These are phyloP conservation scores for Arachnomyces sp. DNA, from an alignment of 2,329 filamentous ascomycete species.

Conservation along the genomic window DNA sequence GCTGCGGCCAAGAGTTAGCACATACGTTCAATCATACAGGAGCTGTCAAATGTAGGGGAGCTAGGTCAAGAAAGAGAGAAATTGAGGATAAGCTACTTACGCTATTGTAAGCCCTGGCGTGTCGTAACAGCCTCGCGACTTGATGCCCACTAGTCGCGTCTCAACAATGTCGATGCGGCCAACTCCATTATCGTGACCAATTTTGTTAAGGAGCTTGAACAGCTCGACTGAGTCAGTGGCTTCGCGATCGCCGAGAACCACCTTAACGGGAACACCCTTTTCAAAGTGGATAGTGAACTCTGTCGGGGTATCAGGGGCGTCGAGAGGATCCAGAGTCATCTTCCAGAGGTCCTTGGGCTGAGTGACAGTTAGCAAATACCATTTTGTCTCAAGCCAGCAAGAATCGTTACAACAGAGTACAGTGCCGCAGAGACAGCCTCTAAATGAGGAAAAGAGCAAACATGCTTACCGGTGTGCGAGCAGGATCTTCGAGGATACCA, in stretches of 20 bases:
- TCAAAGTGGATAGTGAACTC: slow-evolving; percentile 66
- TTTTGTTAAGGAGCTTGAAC: slow-evolving; percentile 64
- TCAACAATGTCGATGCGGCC: slow-evolving; percentile 79
- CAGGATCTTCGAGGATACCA: slow-evolving; percentile 60
- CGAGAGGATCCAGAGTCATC: slow-evolving; percentile 56
- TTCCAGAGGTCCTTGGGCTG: no score
- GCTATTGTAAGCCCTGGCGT: no score
- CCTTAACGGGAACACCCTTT: slow-evolving; percentile 66
- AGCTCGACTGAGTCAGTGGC: slow-evolving; percentile 64
- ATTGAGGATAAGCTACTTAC: no score
- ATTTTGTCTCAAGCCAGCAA: no score
- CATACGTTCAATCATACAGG: no score
- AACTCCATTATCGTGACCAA: slow-evolving; percentile 65
- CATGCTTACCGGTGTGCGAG: slow-evolving; percentile 52
- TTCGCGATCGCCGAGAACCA: slow-evolving; percentile 53
- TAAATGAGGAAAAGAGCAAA: no score
- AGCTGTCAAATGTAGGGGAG: slow-evolving; percentile 26
- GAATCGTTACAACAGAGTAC: neutral
- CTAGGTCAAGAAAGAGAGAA: slow-evolving; percentile 17
- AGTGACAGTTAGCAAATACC: no score
- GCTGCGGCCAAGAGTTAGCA: slow-evolving; percentile 47
- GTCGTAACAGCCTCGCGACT: slow-evolving; percentile 77
- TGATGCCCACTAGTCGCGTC: slow-evolving; percentile 72
- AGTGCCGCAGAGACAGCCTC: neutral
- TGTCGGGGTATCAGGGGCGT: slow-evolving; percentile 62